Conservation (phyloP, 2,329 filamentous ascomycete genomes). For the Hymenoscyphus occultus region DNA sequence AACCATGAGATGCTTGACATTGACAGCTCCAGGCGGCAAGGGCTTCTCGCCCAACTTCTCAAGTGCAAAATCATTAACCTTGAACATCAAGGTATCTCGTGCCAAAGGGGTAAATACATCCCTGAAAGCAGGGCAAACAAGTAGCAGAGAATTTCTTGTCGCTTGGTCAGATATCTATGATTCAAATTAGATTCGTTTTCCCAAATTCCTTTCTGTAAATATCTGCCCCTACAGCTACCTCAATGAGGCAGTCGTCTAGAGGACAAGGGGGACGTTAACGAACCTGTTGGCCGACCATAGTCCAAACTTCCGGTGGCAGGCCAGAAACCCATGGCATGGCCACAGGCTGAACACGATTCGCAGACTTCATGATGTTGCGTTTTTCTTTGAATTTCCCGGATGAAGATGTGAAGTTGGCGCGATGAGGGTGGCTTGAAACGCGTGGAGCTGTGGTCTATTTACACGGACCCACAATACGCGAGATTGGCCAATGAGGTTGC, state of each 20-base stretch:
- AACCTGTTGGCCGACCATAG: constrained; percentile 7
- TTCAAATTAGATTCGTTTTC: not conserved
- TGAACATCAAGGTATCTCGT: not conserved
- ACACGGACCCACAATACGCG: no score
- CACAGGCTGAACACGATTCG: not conserved
- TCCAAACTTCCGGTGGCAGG: constrained; percentile 11
- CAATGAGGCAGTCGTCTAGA: not conserved
- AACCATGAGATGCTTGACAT: constrained; percentile 16
- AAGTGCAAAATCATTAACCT: not conserved
- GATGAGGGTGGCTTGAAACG: not conserved
- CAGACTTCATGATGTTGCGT: not conserved
- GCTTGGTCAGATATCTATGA: constrained; percentile 14
- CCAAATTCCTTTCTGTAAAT: not conserved
- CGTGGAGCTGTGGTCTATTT: not conserved
- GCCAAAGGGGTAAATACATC: constrained; percentile 6
- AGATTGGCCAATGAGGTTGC: no score
- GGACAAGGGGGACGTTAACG: not conserved
- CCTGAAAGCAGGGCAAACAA: constrained; percentile 9
- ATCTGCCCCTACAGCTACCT: not conserved
- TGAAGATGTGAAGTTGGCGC: not conserved
- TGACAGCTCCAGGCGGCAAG: not conserved
- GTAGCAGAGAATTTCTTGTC: constrained; percentile 35
- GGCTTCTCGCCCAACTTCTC: not conserved
- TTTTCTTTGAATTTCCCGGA: not conserved
- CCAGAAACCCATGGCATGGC: constrained; percentile 4